Conservation (phyloP, 2,329 filamentous ascomycete species). For the Monilinia aucupariae region DNA sequence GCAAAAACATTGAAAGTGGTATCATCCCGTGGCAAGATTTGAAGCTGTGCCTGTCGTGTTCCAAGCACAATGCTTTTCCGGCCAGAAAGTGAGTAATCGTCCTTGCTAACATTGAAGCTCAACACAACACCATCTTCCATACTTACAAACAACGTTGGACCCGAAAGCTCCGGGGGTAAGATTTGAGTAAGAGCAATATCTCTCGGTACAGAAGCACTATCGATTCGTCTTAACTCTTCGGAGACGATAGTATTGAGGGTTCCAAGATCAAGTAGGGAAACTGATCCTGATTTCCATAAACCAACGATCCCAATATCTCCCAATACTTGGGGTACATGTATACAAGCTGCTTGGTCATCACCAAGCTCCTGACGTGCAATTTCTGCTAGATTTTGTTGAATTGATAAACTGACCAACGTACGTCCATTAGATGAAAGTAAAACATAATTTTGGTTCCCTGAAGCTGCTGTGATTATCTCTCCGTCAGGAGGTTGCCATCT, state of each 20-base stretch:
- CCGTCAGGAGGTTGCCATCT: conserved; percentile 51
- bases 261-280: conserved; percentile 67
- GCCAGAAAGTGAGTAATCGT: conserved; percentile 58
- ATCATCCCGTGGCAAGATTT: conserved; percentile 64
- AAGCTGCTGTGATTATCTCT: conserved; percentile 68
- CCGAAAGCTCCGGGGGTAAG: conserved; percentile 51
- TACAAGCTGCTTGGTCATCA: conserved; percentile 75
- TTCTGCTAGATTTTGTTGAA: conserved; percentile 49
- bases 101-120: conserved; percentile 66
- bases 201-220: conserved; percentile 73
- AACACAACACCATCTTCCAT: conserved; percentile 90
- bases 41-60: conserved; percentile 76
- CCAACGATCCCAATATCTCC: conserved; percentile 69
- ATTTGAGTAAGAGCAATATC: conserved; percentile 76
- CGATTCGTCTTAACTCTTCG: conserved; percentile 55
- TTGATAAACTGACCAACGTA: conserved; percentile 62
- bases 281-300: conserved; percentile 77
- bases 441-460: conserved; percentile 64
- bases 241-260: conserved; percentile 61
- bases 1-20: conserved; percentile 78
- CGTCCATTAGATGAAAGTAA: conserved; percentile 72
- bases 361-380: conserved; percentile 56
- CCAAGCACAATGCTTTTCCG: conserved; percentile 81
- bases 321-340: conserved; percentile 64
- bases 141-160: conserved; percentile 77